phyloP scores from a whole-genome alignment of 148 eudicot genomes.

The Arctostaphylos glauca region DNA sequence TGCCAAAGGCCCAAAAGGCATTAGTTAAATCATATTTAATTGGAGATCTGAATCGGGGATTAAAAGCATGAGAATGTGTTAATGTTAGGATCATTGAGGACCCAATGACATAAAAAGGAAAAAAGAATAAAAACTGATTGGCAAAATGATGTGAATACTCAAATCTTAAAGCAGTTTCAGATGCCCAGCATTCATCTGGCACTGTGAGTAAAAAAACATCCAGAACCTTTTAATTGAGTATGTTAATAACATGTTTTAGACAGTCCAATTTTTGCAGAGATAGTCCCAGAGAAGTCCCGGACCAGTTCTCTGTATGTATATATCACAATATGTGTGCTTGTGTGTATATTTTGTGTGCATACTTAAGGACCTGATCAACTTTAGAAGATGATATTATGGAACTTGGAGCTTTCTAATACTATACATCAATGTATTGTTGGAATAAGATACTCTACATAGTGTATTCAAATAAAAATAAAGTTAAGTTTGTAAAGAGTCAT shows the following conservation, averaged over 20 bases:
- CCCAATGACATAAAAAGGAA: neutral
- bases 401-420: too few species aligned
- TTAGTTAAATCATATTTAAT: neutral
- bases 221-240: neutral
- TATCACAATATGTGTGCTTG: too few species aligned
- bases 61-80: neutral
- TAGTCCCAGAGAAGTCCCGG: slow-evolving; percentile 86
- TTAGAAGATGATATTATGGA: too few species aligned
- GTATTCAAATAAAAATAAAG: too few species aligned
- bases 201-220: neutral
- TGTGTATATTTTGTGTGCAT: too few species aligned
- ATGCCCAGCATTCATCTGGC: neutral
- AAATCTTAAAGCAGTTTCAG: neutral
- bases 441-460: too few species aligned
- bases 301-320: too few species aligned
- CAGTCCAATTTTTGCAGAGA: slow-evolving; percentile 98
- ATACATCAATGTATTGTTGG: too few species aligned
- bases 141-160: neutral
- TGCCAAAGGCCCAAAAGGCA: too few species aligned
- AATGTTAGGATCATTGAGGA: neutral
- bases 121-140: neutral
- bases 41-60: neutral
- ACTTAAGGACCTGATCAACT: too few species aligned
- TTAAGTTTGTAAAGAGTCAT: too few species aligned
- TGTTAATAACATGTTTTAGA: slow-evolving; percentile 28